Conservation (phyloP, 2,329 filamentous ascomycete genomes). For the Chrysosporium queenslandicum region DNA sequence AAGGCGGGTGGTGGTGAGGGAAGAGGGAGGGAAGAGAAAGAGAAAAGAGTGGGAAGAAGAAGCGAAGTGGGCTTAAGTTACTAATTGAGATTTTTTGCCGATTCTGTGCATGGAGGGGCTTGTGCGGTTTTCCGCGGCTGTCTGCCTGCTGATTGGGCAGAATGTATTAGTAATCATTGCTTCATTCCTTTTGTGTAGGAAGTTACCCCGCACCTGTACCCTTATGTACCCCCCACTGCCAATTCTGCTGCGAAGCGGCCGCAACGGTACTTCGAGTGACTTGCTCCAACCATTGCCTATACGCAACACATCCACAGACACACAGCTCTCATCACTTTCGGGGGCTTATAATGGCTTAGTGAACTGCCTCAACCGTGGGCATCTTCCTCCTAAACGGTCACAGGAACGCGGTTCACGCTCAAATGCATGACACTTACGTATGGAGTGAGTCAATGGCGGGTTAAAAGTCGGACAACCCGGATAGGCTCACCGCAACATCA, state of each 20-base stretch:
- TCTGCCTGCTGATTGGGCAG: not conserved
- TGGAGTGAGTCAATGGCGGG: not conserved
- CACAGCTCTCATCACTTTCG: no score
- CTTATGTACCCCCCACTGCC: conserved; percentile 2
- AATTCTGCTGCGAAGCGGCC: not conserved
- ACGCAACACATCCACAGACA: no score
- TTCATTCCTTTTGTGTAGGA: not conserved
- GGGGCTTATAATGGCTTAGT: no score
- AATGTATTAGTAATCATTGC: conserved; percentile 11
- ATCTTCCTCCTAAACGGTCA: no score
- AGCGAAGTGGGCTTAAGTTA: conserved; percentile 24
- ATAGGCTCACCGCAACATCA: conserved; percentile 7
- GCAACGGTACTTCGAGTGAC: conserved; percentile 1
- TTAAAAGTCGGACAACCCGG: not conserved
- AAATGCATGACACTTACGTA: not conserved
- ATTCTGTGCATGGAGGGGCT: conserved; percentile 18
- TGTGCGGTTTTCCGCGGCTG: conserved; percentile 17
- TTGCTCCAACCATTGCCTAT: no score
- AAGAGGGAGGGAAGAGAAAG: not conserved
- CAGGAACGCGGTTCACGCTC: no score
- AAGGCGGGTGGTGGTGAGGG: conserved; percentile 20
- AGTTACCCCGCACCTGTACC: conserved; percentile 9
- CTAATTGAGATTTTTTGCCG: conserved; percentile 20
- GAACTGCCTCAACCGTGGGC: no score
- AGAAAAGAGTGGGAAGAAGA: not conserved